phyloP scores from a whole-genome alignment of 495 filamentous ascomycete species.

The Penicillium bovifimosum region DNA sequence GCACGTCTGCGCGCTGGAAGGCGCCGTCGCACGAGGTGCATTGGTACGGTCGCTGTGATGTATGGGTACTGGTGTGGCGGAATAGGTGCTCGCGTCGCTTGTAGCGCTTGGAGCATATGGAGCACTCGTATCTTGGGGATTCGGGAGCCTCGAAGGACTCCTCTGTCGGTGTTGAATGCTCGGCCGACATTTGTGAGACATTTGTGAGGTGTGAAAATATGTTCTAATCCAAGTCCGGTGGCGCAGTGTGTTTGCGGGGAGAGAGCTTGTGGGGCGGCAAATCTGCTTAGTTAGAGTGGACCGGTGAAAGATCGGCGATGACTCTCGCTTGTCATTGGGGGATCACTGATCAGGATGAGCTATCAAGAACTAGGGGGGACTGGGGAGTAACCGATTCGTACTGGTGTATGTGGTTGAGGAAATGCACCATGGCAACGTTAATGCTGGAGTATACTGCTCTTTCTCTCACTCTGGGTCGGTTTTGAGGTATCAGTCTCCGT shows the following conservation, averaged over 20 bases:
- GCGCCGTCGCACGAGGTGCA: conserved; percentile 13
- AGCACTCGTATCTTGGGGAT: conserved; percentile 12
- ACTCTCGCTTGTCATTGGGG: no score
- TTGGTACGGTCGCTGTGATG: conserved; percentile 15
- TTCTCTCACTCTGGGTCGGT: no score
- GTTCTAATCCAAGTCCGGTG: not conserved
- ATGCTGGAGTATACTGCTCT: no score
- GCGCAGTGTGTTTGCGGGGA: not conserved
- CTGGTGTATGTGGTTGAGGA: no score
- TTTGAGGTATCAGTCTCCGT: no score
- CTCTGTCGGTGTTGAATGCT: not conserved
- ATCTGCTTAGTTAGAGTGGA: not conserved
- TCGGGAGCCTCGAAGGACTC: not conserved
- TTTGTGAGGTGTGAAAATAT: not conserved
- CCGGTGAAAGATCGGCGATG: not conserved
- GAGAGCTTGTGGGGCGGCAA: not conserved
- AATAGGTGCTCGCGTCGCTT: conserved; percentile 19
- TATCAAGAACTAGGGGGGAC: no score
- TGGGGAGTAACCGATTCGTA: no score
- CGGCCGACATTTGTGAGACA: not conserved
- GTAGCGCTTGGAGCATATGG: conserved; percentile 14
- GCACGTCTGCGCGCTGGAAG: conserved; percentile 19
- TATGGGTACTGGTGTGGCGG: conserved; percentile 18
- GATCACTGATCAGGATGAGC: no score
- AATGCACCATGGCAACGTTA: no score